phyloP scores from a whole-genome alignment of 2,329 filamentous ascomycete species.

The Xylaria sp. region DNA sequence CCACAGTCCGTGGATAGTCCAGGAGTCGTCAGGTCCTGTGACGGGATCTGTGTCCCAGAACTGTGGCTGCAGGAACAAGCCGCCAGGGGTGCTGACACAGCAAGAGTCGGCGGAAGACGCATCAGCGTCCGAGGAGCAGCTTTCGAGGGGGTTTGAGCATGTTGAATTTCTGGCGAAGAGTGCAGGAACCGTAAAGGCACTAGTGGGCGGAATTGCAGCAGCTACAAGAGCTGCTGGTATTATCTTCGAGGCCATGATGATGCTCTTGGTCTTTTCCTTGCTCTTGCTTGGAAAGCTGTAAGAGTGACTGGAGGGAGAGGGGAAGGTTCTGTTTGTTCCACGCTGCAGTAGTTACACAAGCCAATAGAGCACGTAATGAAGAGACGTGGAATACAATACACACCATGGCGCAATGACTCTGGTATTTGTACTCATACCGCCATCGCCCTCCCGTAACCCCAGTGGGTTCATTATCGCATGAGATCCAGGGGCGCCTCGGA shows the following conservation, averaged over 20 bases:
- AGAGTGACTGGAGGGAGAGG: neutral
- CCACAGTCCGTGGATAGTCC: slow-evolving; percentile 80
- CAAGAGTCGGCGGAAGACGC: slow-evolving; percentile 64
- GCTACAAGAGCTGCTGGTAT: slow-evolving; percentile 28
- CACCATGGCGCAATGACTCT: neutral
- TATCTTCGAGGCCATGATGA: slow-evolving; percentile 29
- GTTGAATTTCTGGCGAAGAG: neutral
- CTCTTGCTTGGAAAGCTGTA: neutral
- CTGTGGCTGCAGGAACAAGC: slow-evolving; percentile 77
- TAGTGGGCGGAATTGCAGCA: slow-evolving; percentile 23
- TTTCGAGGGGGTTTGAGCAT: slow-evolving; percentile 34
- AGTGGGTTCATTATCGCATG: slow-evolving; percentile 14
- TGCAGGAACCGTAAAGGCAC: slow-evolving; percentile 8
- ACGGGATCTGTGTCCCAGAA: slow-evolving; percentile 79
- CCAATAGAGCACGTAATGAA: neutral
- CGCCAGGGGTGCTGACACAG: slow-evolving; percentile 79
- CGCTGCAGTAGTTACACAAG: neutral
- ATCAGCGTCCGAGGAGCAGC: slow-evolving; percentile 43
- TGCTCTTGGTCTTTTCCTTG: neutral
- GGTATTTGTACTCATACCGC: neutral
- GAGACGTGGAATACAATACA: neutral
- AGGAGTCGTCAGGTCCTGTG: slow-evolving; percentile 74
- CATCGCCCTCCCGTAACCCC: neutral
- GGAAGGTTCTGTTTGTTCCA: neutral
- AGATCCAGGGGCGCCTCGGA: slow-evolving; percentile 7